Base-by-base conservation (phyloP, 768 basidiomycete species). In the Xanthoconium purpureum region DNA sequence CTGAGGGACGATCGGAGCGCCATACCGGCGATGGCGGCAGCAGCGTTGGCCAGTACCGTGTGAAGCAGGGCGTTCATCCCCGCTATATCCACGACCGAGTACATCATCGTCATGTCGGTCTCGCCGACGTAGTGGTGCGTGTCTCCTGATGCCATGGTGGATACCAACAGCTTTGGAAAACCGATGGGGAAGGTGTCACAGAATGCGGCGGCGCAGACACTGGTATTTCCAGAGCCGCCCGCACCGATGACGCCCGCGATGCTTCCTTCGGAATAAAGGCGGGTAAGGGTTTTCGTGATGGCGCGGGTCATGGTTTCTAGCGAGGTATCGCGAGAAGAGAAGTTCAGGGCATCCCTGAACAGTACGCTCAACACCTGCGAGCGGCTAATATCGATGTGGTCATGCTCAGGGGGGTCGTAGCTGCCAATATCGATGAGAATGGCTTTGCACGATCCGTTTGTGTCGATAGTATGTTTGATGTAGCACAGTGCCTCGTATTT, bases 21-120 rank as follows among this genome's bases (percentile, higher is more conserved):
- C 70, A 73, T 72, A 14, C 68, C 59, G 5, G 55, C 61, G 24
- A 71, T 66, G 20, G 72, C 70, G 28, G 54, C 45, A 13, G 70
- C 69, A 5, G 65, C 72, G 8, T 71, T 73, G 30, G 39, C 60
- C 7, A 73, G 45, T 12, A 68, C 37, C 15, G 47, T 48, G 46
- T 58, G 58, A 24, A 68, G 60, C 10, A 71, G 32, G 10, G 44
- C n/a, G 20, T 73, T 72, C 62, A 66, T 67, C 33, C 69, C 59
- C 12, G 71, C 57, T 4, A 71, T 43, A 14, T 71, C 71, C 29
- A 59, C 70, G 39, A 73, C 64, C 17, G 63, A 73, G 56, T 64
- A 58, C 71, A 71, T 69, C 69, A 73, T 69, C 20, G 66, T 65
- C 51, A 63, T 60, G 56, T 71, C 70, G 2, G 68, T 69, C 57